These are phyloP conservation scores for Sporothrix curviconia DNA, from an alignment of 2,329 filamentous ascomycete species.

Conservation along the genomic window DNA sequence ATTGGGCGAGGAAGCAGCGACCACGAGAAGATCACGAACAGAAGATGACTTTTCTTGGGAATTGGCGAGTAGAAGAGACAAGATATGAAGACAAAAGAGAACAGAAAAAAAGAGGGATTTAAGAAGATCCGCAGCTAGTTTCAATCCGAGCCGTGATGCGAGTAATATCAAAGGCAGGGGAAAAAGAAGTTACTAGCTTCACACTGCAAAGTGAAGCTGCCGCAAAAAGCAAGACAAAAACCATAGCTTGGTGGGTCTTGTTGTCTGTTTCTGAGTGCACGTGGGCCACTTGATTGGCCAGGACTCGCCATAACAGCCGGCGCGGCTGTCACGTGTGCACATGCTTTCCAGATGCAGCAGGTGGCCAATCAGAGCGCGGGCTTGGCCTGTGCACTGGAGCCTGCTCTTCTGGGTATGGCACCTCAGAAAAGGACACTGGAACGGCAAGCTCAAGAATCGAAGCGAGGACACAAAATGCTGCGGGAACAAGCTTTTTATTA, in stretches of 20 bases:
- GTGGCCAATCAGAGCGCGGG: not conserved
- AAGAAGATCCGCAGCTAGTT: not conserved
- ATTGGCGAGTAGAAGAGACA: not conserved
- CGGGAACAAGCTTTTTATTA: too few species aligned
- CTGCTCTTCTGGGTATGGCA: too few species aligned
- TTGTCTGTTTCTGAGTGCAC: constrained; percentile 21
- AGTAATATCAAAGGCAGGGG: not conserved
- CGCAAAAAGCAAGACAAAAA: not conserved
- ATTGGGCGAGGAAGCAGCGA: not conserved
- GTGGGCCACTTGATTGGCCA: constrained; percentile 28
- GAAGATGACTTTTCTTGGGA: not conserved
- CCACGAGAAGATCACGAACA: not conserved
- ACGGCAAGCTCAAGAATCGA: constrained; percentile 1
- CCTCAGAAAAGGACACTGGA: too few species aligned
- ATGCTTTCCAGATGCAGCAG: not conserved
- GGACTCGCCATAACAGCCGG: not conserved
- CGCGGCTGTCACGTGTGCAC: not conserved
- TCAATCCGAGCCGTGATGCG: not conserved
- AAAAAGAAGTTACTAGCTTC: not conserved
- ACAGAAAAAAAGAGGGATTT: not conserved
- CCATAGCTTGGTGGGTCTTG: not conserved
- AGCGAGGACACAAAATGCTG: too few species aligned
- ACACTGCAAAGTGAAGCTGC: not conserved
- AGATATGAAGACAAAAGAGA: not conserved
- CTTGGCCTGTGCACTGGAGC: not conserved